These are phyloP conservation scores for Pleurostoma richardsiae DNA, from an alignment of 2,329 filamentous ascomycete species.

Conservation along the genomic window DNA sequence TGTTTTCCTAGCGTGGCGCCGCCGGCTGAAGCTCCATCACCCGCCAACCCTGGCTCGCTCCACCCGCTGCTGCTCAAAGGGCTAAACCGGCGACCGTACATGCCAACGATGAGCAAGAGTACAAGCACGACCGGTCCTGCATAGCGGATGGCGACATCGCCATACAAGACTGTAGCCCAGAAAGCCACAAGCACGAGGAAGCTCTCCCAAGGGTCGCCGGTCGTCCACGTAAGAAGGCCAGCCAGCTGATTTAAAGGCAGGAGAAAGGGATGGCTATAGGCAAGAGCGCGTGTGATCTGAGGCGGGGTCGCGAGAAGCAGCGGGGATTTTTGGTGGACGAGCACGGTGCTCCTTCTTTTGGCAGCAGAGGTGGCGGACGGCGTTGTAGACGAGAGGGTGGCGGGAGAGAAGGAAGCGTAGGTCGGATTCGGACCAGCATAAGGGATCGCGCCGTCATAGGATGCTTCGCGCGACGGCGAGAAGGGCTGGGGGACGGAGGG, in stretches of 20 bases:
- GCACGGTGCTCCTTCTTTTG: conserved; percentile 80
- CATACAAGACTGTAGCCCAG: conserved; percentile 84
- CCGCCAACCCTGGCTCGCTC: conserved; percentile 39
- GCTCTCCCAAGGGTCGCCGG: conserved; percentile 92
- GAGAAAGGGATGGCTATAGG: conserved; percentile 93
- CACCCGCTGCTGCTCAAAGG: conserved; percentile 83
- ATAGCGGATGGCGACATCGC: conserved; percentile 73
- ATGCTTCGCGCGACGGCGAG: conserved; percentile 18
- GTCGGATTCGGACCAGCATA: conserved; percentile 56
- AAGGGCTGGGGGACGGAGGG: conserved; percentile 14
- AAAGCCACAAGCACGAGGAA: conserved; percentile 82
- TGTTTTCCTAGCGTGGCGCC: conserved; percentile 16
- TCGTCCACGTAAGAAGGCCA: conserved; percentile 90
- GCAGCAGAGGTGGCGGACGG: conserved; percentile 56
- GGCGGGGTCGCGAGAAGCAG: conserved; percentile 89
- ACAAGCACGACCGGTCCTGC: conserved; percentile 83
- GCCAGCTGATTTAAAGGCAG: conserved; percentile 80
- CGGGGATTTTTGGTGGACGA: conserved; percentile 95
- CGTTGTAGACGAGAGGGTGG: conserved; percentile 65
- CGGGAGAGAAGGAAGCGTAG: conserved; percentile 84
- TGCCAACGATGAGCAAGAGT: conserved; percentile 73
- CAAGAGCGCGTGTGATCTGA: conserved; percentile 87
- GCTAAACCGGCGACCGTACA: conserved; percentile 88
- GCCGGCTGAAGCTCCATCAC: conserved; percentile 14
- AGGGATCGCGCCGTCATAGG: conserved; percentile 20